Base-by-base conservation (phyloP, 2,329 filamentous ascomycete species). In the Raffaelea deltoideospora region DNA sequence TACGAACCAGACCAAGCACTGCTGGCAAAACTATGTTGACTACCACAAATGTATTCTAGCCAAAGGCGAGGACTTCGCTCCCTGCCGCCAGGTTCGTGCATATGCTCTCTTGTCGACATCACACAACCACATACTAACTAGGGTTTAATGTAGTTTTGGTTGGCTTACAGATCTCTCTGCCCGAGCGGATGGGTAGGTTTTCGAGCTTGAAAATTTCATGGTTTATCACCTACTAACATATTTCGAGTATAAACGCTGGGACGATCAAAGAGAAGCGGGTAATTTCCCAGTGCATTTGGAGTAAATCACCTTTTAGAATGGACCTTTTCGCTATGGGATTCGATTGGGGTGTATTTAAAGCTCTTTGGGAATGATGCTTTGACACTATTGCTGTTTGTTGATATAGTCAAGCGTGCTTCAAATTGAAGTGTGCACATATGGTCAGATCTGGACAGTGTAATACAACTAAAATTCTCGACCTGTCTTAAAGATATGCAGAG, bases 11-110 rank as follows among this genome's bases (percentile, higher is more conserved):
- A 81, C 87, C 67, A 95, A 95, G 81, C 87, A 98, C 77, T 98
- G 90, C 84, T 98, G 90, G 90, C 92, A 98, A 65, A 98, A 98
- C 76, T 98, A 98, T 68, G 90, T 98, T 69, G 90, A 98, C 66
- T 96, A 98, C 75, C 84, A 98, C 79, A 98, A 98, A 76, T 98
- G 90, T 72, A 86, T 95, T 64, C 70, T 79, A 59, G 88, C 87
- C 66, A 96, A 96, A 76, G 88, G 88, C 64, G 88, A 96, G 72
- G 87, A 95, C 59, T 96, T 96, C 63, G 79, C 83, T 53, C 88
- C 88, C 48, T 96, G 88, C 81, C 80, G 79, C 56, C 87, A 95
- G 80, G 87, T 94, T 78, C 48, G 60, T 39, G n/a, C n/a, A 3
- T 2, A 6, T n/a, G n/a, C n/a, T n/a, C n/a, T n/a, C n/a, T n/a